Evolutionary conservation across 345 rosid genomes (phyloP).

Genomic region (Clausena lansium): DNA sequence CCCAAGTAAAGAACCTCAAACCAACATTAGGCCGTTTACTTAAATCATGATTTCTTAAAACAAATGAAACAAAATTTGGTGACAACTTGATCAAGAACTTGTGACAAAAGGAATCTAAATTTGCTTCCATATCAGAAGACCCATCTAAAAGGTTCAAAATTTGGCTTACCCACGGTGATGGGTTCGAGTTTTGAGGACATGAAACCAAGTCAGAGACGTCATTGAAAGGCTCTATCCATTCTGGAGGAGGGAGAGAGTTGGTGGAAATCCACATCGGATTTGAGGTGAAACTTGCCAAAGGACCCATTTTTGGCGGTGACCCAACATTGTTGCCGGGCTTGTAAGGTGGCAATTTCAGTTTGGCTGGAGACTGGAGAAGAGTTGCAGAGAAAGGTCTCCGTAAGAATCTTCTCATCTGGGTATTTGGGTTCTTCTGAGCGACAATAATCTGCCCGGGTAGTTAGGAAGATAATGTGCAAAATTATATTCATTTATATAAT

Average conservation of each 20-base stretch:
- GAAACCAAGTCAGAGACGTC: conserved; percentile 68
- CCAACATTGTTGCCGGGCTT: conserved; percentile 27
- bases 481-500: too few species aligned
- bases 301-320: conserved; percentile 10
- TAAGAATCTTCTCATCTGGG: conserved; percentile 38
- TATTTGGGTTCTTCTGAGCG: not conserved
- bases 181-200: conserved; percentile 35
- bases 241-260: conserved; percentile 65
- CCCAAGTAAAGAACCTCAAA: conserved; percentile 70
- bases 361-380: conserved; percentile 18
- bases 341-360: not conserved
- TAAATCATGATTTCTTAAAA: conserved; percentile 50
- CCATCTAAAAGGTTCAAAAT: conserved; percentile 62
- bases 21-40: conserved; percentile 44
- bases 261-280: conserved; percentile 40
- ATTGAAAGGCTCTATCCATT: conserved; percentile 79
- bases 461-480: not conserved
- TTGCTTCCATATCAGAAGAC: conserved; percentile 64
- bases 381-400: conserved; percentile 18
- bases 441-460: fast-evolving
- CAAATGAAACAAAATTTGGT: conserved; percentile 62
- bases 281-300: conserved; percentile 18
- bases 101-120: conserved; percentile 50
- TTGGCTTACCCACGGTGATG: conserved; percentile 75
- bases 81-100: conserved; percentile 67